These are phyloP conservation scores for Marsdenia floribunda DNA, from an alignment of 257 asterid species.

Conservation along the genomic window DNA sequence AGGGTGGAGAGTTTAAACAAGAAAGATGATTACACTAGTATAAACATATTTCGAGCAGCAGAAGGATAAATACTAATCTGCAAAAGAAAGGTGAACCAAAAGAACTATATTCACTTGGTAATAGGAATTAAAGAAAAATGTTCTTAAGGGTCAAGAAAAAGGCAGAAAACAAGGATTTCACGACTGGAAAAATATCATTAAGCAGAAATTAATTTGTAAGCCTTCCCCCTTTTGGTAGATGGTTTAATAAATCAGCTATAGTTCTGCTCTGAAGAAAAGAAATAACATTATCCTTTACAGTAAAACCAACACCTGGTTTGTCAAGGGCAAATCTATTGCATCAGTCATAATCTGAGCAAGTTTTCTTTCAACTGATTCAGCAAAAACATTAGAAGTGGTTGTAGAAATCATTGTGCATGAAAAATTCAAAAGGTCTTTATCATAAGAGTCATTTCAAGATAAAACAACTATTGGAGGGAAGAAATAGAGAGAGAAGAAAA, in stretches of 20 bases:
- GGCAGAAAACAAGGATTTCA: neutral
- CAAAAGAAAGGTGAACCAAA: neutral
- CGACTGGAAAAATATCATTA: neutral
- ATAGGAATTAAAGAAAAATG: neutral
- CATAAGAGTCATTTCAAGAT: neutral
- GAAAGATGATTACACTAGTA: neutral
- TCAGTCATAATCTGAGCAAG: neutral
- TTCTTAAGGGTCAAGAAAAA: neutral
- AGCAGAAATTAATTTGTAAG: neutral
- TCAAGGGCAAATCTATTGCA: neutral
- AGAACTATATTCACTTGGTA: neutral
- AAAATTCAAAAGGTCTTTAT: neutral
- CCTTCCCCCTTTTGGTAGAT: neutral
- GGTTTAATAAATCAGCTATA: neutral
- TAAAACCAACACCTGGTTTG: neutral
- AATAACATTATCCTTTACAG: neutral
- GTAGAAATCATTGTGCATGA: neutral
- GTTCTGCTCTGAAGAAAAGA: neutral
- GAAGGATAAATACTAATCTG: neutral
- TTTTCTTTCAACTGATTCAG: too few species aligned
- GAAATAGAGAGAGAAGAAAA: constrained; percentile 3
- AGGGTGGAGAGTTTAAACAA: constrained; percentile 3
- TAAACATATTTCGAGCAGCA: neutral
- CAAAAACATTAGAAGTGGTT: neutral
- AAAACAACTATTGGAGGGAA: neutral